These are phyloP conservation scores for Hevea brasiliensis DNA, from an alignment of 345 rosid species.

Conservation along the genomic window DNA sequence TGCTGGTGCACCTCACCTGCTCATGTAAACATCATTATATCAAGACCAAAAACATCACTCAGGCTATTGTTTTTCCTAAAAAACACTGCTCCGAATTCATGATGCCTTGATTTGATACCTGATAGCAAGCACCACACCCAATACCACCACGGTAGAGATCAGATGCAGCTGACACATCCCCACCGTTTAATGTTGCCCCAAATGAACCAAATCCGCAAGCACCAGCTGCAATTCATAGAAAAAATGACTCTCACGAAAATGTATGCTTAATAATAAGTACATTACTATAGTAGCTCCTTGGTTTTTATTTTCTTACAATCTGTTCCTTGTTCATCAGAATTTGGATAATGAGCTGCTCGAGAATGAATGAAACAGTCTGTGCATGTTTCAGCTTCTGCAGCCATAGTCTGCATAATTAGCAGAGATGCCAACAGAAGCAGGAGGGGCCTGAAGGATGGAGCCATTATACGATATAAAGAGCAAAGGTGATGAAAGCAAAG, in stretches of 20 bases:
- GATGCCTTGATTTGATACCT: constrained; percentile 36
- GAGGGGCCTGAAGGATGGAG: constrained; percentile 32
- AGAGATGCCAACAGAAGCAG: constrained; percentile 26
- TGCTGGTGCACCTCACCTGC: constrained; percentile 62
- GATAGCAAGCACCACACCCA: constrained; percentile 85
- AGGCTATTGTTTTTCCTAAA: neutral
- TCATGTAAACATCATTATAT: neutral
- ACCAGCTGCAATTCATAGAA: constrained; percentile 40
- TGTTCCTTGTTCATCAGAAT: constrained; percentile 56
- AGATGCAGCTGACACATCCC: constrained; percentile 67
- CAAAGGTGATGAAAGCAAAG: constrained; percentile 17
- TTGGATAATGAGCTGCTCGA: constrained; percentile 56
- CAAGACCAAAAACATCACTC: neutral
- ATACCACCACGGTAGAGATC: constrained; percentile 59
- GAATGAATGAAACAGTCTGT: constrained; percentile 49
- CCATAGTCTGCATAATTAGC: constrained; percentile 25
- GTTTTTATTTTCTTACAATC: constrained; percentile 36
- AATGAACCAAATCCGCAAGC: constrained; percentile 70
- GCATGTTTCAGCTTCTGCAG: constrained; percentile 44
- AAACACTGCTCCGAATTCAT: neutral
- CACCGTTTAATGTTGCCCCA: constrained; percentile 63
- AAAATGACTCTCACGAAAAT: constrained; percentile 1
- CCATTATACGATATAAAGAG: constrained; percentile 29
- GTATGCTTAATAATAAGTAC: neutral
- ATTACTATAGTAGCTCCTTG: neutral